Evolutionary conservation across 2,329 filamentous ascomycete genomes (phyloP), one percentile per base, ranked within the genome.

Genomic region (Exophiala sp.): DNA sequence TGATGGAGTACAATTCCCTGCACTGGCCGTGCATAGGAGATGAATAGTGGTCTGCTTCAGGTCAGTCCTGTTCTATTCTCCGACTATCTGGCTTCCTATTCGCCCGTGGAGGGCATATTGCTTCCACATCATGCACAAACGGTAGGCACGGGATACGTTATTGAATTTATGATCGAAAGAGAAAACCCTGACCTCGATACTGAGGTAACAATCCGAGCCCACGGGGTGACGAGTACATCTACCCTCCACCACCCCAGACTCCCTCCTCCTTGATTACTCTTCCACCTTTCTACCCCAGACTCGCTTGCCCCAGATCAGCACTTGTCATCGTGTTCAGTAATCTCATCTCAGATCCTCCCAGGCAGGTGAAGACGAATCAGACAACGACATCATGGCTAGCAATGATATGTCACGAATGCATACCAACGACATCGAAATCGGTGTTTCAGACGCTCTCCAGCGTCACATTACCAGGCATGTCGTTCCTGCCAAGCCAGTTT

Each of bases 371-470:
- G 18, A 24, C 41, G 38, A n/a, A 12, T 43, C 21, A 43, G 41
- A 20, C 20, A 43, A 24, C 41, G 12, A 8, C n/a, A 14, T 43
- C 40, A 43, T 43, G 41, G 21, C 41, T 32, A 24, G 20, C 39
- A 14, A 21, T 14, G 36, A 63, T 29, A 42, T 67, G 14, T 41
- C 52, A 21, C 60, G 65, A 24, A 57, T 63, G 43, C 58, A 65
- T 20, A 66, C 66, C n/a, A 52, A 65, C 46, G 66, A 68, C 48
- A 60, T 70, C 39, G 79, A 83, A 63, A 62, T 81, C 14, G 79
- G 79, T 54, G 71, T 78, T 1, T 79, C 78, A 2, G 79, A 82
- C 52, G 79, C 76, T 3, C 66, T 81, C 10, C 72, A 80, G 62
- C 68, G 72, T 43, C 79, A 82, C 62, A 68, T 76, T 43, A 69